Evolutionary conservation across 2,329 filamentous ascomycete genomes (phyloP).

Genomic region (Fusarium chaquense): DNA sequence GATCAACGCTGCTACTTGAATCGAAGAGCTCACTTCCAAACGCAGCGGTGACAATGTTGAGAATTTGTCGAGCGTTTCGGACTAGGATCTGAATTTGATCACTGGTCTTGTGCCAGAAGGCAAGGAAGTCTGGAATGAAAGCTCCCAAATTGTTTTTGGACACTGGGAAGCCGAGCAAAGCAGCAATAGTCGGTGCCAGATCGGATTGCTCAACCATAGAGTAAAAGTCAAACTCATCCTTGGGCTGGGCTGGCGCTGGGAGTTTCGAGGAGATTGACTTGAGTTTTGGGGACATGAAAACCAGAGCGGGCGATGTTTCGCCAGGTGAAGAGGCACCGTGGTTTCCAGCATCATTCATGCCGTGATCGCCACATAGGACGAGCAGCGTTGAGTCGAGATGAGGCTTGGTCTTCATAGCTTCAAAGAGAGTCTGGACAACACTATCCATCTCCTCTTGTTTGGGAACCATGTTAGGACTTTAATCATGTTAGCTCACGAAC

Average conservation of each 20-base stretch:
- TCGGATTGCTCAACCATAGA: slow-evolving; percentile 91
- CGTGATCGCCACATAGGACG: slow-evolving; percentile 91
- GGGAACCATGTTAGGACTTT: slow-evolving; percentile 86
- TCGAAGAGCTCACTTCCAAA: slow-evolving; percentile 67
- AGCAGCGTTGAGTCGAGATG: slow-evolving; percentile 85
- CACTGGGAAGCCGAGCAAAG: slow-evolving; percentile 86
- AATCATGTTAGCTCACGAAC: slow-evolving; percentile 7
- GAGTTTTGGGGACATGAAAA: slow-evolving; percentile 91
- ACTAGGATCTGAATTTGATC: slow-evolving; percentile 77
- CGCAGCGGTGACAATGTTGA: slow-evolving; percentile 79
- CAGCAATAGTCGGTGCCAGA: slow-evolving; percentile 88
- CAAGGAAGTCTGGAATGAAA: slow-evolving; percentile 82
- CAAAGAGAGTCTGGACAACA: slow-evolving; percentile 81
- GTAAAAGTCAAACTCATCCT: slow-evolving; percentile 86
- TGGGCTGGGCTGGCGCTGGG: slow-evolving; percentile 67
- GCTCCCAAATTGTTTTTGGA: slow-evolving; percentile 91
- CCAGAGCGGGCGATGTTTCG: slow-evolving; percentile 91
- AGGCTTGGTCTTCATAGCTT: slow-evolving; percentile 75
- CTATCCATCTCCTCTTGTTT: slow-evolving; percentile 96
- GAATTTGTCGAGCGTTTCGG: slow-evolving; percentile 84
- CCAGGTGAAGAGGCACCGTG: slow-evolving; percentile 94
- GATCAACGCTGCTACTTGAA: slow-evolving; percentile 48
- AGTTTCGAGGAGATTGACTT: slow-evolving; percentile 62
- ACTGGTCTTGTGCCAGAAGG: slow-evolving; percentile 71
- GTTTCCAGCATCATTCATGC: slow-evolving; percentile 99